These are phyloP conservation scores for Termitomyces sp. DNA, from an alignment of 768 basidiomycete species.

Conservation along the genomic window DNA sequence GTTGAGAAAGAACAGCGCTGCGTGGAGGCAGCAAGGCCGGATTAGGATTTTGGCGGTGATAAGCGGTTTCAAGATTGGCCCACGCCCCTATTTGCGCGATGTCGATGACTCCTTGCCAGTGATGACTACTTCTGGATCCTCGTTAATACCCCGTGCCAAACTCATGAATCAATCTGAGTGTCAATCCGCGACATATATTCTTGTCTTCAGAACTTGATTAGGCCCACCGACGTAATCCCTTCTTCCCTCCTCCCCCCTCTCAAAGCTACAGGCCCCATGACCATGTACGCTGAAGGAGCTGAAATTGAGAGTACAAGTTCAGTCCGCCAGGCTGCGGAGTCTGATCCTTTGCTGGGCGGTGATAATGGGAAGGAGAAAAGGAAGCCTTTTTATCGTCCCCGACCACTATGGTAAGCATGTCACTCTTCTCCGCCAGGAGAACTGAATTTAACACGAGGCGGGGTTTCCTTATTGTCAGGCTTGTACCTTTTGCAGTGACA, in stretches of 20 bases:
- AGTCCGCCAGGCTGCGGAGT: slow-evolving; percentile 14
- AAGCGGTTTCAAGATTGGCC: not conserved
- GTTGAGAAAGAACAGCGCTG: not conserved
- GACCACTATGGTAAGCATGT: slow-evolving; percentile 43
- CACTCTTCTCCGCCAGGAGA: not conserved
- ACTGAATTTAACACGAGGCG: not conserved
- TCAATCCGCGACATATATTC: not conserved
- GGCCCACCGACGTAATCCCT: not conserved
- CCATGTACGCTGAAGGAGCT: slow-evolving; percentile 17
- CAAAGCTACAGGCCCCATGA: not conserved
- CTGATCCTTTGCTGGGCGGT: slow-evolving; percentile 18
- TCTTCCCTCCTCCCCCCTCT: not conserved
- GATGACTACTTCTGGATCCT: not conserved
- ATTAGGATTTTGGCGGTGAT: not conserved
- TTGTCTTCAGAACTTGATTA: not conserved
- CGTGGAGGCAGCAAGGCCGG: not conserved
- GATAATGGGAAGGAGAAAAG: slow-evolving; percentile 13
- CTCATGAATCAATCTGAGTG: not conserved
- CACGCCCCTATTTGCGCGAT: not conserved
- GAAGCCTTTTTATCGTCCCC: slow-evolving; percentile 50
- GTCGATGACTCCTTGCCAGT: not conserved
- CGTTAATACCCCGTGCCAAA: not conserved
- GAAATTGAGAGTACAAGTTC: slow-evolving; percentile 14
- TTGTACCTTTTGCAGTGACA: slow-evolving; percentile 71
- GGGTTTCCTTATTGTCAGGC: slow-evolving; percentile 38